A percentile compares a stretch with the other conserved stretches of the same genome.
Conservation (phyloP, 257 asterid genomes). For the Primulina eburnea region DNA sequence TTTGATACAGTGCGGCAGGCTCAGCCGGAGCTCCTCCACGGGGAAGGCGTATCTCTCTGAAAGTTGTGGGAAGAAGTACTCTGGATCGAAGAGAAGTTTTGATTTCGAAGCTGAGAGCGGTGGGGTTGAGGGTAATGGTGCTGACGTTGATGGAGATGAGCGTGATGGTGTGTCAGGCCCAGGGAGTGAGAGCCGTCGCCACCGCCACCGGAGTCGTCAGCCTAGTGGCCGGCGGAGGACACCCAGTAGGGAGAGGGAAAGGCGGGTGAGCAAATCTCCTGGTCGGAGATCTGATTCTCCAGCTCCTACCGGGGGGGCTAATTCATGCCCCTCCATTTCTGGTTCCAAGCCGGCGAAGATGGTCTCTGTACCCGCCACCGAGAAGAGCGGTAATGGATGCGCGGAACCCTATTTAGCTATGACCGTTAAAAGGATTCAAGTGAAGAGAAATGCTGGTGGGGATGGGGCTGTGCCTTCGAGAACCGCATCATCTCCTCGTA, state of each 20-base stretch:
- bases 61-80: conserved; percentile 56
- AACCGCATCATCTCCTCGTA: conserved; percentile 71
- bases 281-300: conserved; percentile 95
- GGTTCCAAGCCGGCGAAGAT: conserved; percentile 71
- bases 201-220: conserved; percentile 56
- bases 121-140: conserved; percentile 24
- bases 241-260: conserved; percentile 84
- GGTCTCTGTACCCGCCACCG: conserved; percentile 94
- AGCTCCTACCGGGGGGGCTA: conserved; percentile 31
- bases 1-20: conserved; percentile 91
- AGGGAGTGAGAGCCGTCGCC: conserved; percentile 68
- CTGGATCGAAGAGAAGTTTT: conserved; percentile 90
- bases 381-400: conserved; percentile 40
- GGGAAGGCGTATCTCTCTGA: conserved; percentile 51
- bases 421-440: conserved; percentile 76
- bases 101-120: conserved; percentile 74
- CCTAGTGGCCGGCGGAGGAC: conserved; percentile 82
- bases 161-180: conserved; percentile 39
- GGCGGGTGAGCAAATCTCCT: conserved; percentile 96
- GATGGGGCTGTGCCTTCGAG: conserved; percentile 38
- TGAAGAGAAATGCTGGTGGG: conserved; percentile 72
- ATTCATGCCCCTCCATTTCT: conserved; percentile 28
- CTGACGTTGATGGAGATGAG: conserved; percentile 31
- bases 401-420: conserved; percentile 29
- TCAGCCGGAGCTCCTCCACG: conserved; percentile 87